Evolutionary conservation across 345 rosid species (phyloP), one percentile per base, ranked within the genome.

Genomic region (Raphanus sativus): DNA sequence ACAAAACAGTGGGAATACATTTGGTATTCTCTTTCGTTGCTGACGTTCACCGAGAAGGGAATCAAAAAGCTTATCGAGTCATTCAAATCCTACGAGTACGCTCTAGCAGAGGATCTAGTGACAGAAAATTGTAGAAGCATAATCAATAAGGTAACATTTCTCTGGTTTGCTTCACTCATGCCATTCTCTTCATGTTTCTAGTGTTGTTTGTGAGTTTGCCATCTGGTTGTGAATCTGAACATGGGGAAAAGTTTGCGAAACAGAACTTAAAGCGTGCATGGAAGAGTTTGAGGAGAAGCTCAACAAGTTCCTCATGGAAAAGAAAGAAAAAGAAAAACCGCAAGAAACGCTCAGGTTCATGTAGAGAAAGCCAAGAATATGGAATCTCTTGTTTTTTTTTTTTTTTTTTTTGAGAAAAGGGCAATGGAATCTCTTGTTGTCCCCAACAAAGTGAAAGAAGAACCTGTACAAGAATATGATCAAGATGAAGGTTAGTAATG

Each of bases 211-310:
- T 34, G 71, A 73, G 67, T 79, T 54, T 69, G 26, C 48, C 56
- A 54, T 69, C 26, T 80, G 67, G 33, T 63, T 74, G 71, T 69
- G 68, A 74, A 72, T 58, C 24, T 79, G 45, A 42, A 79, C 90
- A 95, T 98, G 85, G 87, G 6, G 92, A 92, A 85, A 95, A 95
- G 83, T 95, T 95, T 75, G 94, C 96, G 26, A 95, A 91, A 84
- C 97, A 75, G 98, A 95, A 77, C 83, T 95, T 7, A 92, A 90
- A 85, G 82, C 80, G 12, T 88, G 91, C 86, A 89, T 92, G 2
- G 99, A 95, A 78, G 99, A 95, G 80, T 95, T 92, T 74, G 99
- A 92, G 80, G 98, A 95, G 85, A 95, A 95, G 86, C 85, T 95
- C 66, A 86, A 84, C 77, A 92, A 90, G 85, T 88, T 89, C 85